These are phyloP conservation scores for Evernia prunastri DNA, from an alignment of 495 filamentous ascomycete genomes.

Conservation along the genomic window DNA sequence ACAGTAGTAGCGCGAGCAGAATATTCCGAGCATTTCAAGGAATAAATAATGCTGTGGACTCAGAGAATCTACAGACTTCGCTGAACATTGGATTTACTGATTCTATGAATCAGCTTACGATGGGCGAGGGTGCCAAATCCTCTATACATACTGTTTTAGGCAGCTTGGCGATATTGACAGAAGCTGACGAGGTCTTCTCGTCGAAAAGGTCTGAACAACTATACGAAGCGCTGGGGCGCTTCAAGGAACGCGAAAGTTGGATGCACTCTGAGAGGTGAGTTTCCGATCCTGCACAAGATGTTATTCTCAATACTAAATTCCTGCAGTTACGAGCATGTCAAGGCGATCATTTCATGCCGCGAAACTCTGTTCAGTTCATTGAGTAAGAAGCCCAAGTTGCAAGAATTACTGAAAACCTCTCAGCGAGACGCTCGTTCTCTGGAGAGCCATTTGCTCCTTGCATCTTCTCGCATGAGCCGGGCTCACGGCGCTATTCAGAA, in stretches of 20 bases:
- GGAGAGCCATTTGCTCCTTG: conserved; percentile 66
- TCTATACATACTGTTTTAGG: conserved; percentile 59
- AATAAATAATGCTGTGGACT: conserved; percentile 59
- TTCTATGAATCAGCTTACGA: conserved; percentile 53
- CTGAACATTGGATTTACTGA: conserved; percentile 59
- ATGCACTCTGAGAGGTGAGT: conserved; percentile 70
- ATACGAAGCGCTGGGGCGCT: conserved; percentile 52
- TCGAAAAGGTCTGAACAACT: conserved; percentile 53
- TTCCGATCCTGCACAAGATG: too few relatives aligned
- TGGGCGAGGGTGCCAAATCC: conserved; percentile 49
- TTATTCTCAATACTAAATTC: conserved; percentile 24
- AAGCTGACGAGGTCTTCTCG: conserved; percentile 70
- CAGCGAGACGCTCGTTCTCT: conserved; percentile 58
- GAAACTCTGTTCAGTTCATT: conserved; percentile 78
- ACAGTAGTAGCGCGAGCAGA: conserved; percentile 55
- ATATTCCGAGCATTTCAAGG: conserved; percentile 75
- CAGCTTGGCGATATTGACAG: conserved; percentile 69
- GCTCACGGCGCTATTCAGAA: conserved; percentile 77
- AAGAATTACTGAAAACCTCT: conserved; percentile 48
- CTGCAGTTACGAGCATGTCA: conserved; percentile 69
- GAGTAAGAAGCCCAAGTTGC: conserved; percentile 58
- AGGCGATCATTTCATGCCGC: conserved; percentile 72
- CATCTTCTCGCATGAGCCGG: conserved; percentile 66
- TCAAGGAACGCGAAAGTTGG: conserved; percentile 63
- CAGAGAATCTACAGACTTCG: conserved; percentile 40